Base-by-base conservation (phyloP, 2,329 filamentous ascomycete species). In the Botrytis paeoniae region DNA sequence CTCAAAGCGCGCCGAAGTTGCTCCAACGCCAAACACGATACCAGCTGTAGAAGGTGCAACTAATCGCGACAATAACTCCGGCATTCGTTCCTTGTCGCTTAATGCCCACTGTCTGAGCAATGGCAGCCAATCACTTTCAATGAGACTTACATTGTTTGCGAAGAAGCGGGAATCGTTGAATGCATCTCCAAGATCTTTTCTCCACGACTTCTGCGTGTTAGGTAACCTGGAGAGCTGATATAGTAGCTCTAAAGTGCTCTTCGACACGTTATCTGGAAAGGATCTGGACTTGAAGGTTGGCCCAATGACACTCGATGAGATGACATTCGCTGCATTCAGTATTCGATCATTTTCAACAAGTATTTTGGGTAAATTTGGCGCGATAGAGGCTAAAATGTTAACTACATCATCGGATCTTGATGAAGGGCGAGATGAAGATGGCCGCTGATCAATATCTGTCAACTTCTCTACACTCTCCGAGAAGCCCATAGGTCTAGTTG, bases 21-120 rank as follows among this genome's bases (percentile, higher is more conserved):
- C 96, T 18, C 97, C 97, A 0, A 99, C 96, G n/a, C 96, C 96
- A 79, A 99, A 99, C 81, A 99, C 95, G 77, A 99, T 97, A 14
- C 96, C 96, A 0, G 97, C 96, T 22, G 95, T 95, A 1, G 95
- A 94, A 9, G 96, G 96, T 6, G 95, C 89, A 9, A 91, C 91
- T 75, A 99, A 88, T 32, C 94, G 91, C 54, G 88, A 86, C 14
- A 98, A 83, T 6, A 98, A 85, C 75, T 99, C 96, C 0, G 91
- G 85, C 83, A 99, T 88, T 64, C 93, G 90, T 72, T 98, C 95
- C 82, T 97, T 98, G 81, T 99, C 96, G 25, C 89, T 89, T 22
- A 95, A 84, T 5, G 90, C 88, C 93, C 95, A 97, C 80, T 97
- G 94, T 57, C 89, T 91, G 35, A 99, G 83, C 22, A 98, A 86